Percentiles rank a stretch among this genome's conserved stretches.
These are phyloP conservation scores for Trematosphaeria pertusa DNA, from an alignment of 2,329 filamentous ascomycete genomes.

Conservation along the genomic window DNA sequence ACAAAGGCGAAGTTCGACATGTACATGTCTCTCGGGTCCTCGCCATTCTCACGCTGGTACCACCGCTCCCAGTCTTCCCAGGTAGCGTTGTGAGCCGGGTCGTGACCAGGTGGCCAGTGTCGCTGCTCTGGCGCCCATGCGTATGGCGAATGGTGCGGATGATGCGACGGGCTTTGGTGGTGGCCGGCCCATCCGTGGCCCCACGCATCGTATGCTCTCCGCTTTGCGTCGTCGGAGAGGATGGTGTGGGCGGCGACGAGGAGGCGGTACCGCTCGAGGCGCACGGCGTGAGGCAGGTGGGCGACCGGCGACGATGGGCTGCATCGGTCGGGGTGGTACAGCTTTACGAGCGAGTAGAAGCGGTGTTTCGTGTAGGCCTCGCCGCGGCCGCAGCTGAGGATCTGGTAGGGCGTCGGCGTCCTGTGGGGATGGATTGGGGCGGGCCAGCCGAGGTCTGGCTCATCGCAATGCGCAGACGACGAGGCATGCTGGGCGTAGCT, in stretches of 20 bases:
- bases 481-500: slow-evolving; percentile 38
- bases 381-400: slow-evolving; percentile 69
- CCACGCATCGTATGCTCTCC: slow-evolving; percentile 80
- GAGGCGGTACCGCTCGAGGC: slow-evolving; percentile 88
- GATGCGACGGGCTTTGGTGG: slow-evolving; percentile 29
- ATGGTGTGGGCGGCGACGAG: slow-evolving; percentile 88
- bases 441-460: slow-evolving; percentile 42
- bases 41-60: slow-evolving; percentile 37
- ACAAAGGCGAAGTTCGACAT: slow-evolving; percentile 83
- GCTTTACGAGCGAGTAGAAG: slow-evolving; percentile 91
- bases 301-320: slow-evolving; percentile 45
- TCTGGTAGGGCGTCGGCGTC: slow-evolving; percentile 85
- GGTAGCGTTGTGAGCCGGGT: slow-evolving; percentile 77
- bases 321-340: slow-evolving; percentile 87
- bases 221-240: slow-evolving; percentile 79
- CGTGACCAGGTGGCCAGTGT: slow-evolving; percentile 47
- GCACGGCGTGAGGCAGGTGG: slow-evolving; percentile 63
- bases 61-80: slow-evolving; percentile 95
- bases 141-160: slow-evolving; percentile 26
- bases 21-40: slow-evolving; percentile 60
- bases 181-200: slow-evolving; percentile 77
- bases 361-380: slow-evolving; percentile 80
- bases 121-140: slow-evolving; percentile 34
- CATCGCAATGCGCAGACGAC: slow-evolving; percentile 20
- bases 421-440: slow-evolving; percentile 44